These are phyloP conservation scores for Cylindrotheca fusiformis DNA, from an alignment of 108 stramenopile species.

Conservation along the genomic window DNA sequence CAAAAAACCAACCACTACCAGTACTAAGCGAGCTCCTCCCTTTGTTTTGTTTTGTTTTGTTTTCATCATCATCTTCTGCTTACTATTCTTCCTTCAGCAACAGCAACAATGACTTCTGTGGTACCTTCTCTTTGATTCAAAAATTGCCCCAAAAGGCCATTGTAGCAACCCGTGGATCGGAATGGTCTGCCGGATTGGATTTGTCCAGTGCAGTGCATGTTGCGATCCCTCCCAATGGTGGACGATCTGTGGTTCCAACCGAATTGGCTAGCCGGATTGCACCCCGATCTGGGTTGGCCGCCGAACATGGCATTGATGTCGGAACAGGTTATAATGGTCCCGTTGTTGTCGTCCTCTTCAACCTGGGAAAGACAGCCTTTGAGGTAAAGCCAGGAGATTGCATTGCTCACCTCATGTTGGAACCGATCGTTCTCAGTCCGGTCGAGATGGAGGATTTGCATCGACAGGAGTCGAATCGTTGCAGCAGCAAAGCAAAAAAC, in stretches of 20 bases:
- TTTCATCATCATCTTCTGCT: no score
- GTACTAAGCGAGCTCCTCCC: no score
- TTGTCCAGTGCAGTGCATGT: slow-evolving; percentile 52
- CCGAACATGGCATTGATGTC: slow-evolving; percentile 94
- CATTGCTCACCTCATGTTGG: slow-evolving; percentile 96
- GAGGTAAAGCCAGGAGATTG: slow-evolving; percentile 89
- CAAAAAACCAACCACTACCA: no score
- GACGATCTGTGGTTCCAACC: slow-evolving; percentile 90
- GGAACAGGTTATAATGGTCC: slow-evolving; percentile 97
- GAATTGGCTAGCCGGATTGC: slow-evolving; percentile 92
- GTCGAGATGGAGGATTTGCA: slow-evolving; percentile 89
- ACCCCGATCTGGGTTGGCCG: slow-evolving; percentile 89
- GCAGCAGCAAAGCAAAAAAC: neutral
- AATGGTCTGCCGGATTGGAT: slow-evolving; percentile 82
- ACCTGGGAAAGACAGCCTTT: slow-evolving; percentile 88
- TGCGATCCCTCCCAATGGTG: slow-evolving; percentile 72
- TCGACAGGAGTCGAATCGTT: slow-evolving; percentile 69
- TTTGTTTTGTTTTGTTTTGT: no score
- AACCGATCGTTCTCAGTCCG: slow-evolving; percentile 82
- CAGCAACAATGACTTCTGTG: no score
- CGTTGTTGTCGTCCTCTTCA: slow-evolving; percentile 98
- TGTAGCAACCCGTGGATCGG: slow-evolving; percentile 67
- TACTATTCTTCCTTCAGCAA: no score
- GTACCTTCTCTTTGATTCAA: no score
- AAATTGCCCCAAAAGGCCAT: slow-evolving; percentile 56